These are phyloP conservation scores for Lachnellula subtilissima DNA, from an alignment of 2,329 filamentous ascomycete species.

Conservation along the genomic window DNA sequence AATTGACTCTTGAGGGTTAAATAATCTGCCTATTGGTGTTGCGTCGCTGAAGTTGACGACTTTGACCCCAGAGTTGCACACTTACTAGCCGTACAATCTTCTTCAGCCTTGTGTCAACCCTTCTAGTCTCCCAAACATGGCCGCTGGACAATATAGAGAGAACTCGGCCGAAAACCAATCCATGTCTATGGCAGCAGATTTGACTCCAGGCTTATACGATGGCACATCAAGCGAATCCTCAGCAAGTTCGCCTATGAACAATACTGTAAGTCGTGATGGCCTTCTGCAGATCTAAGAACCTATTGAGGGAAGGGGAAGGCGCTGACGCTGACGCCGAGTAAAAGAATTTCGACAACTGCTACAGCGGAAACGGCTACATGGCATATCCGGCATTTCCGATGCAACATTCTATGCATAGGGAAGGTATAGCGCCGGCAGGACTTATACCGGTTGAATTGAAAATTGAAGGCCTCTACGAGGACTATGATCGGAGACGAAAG, in stretches of 20 bases:
- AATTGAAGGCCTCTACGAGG: conserved; percentile 32
- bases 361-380: conserved; percentile 23
- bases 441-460: conserved; percentile 32
- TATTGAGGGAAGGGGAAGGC: background rate
- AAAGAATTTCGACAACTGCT: conserved; percentile 25
- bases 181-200: conserved; percentile 22
- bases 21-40: background rate
- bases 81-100: background rate
- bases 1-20: background rate
- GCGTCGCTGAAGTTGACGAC: background rate
- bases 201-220: conserved; percentile 26
- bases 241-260: conserved; percentile 29
- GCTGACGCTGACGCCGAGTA: conserved; percentile 10
- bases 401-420: conserved; percentile 24
- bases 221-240: conserved; percentile 31
- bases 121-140: conserved; percentile 15
- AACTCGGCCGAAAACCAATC: conserved; percentile 18
- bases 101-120: background rate
- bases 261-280: conserved; percentile 22
- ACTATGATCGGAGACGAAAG: conserved; percentile 30
- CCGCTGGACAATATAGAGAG: conserved; percentile 21
- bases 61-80: too few species aligned
- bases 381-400: conserved; percentile 28
- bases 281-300: background rate
- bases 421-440: conserved; percentile 22